Percentiles rank a stretch among this genome's conserved stretches.
Conservation (phyloP, 2,329 filamentous ascomycete species). For the Arachnomyces sp. region DNA sequence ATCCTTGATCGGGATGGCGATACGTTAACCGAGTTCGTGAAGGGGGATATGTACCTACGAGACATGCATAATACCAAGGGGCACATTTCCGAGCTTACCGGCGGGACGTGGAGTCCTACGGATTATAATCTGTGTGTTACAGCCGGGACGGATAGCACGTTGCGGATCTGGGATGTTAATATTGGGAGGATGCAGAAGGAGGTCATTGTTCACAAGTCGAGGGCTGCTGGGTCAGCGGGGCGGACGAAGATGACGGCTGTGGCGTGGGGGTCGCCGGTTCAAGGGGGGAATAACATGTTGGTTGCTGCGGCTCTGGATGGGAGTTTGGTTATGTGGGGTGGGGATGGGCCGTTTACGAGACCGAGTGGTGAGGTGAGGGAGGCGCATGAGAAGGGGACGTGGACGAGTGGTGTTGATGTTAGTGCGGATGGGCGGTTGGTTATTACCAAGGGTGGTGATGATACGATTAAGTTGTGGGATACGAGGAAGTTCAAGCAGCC, state of each 20-base stretch:
- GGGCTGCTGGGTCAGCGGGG: slow-evolving; percentile 75
- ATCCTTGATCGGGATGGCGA: slow-evolving; percentile 86
- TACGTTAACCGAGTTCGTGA: slow-evolving; percentile 76
- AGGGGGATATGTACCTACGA: slow-evolving; percentile 95
- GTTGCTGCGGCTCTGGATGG: slow-evolving; percentile 81
- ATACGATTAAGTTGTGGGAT: slow-evolving; percentile 94
- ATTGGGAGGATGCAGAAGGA: slow-evolving; percentile 83
- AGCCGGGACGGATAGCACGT: slow-evolving; percentile 86
- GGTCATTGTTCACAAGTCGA: slow-evolving; percentile 92
- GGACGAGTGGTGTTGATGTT: slow-evolving; percentile 87
- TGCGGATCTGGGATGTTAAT: slow-evolving; percentile 96
- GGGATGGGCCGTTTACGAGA: slow-evolving; percentile 74
- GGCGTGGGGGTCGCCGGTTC: slow-evolving; percentile 67
- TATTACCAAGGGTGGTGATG: slow-evolving; percentile 82
- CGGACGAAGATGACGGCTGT: slow-evolving; percentile 91
- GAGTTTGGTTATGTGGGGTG: slow-evolving; percentile 82
- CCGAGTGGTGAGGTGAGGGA: slow-evolving; percentile 76
- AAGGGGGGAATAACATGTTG: slow-evolving; percentile 71
- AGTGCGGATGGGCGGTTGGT: slow-evolving; percentile 85
- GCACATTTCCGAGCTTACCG: slow-evolving; percentile 84
- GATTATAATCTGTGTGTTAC: slow-evolving; percentile 81
- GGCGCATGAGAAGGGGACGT: slow-evolving; percentile 73
- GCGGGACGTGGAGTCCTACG: slow-evolving; percentile 82
- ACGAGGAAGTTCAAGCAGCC: slow-evolving; percentile 90
- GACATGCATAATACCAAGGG: slow-evolving; percentile 98